phyloP scores from a whole-genome alignment of 257 asterid genomes.

The Solanum paucissectum region DNA sequence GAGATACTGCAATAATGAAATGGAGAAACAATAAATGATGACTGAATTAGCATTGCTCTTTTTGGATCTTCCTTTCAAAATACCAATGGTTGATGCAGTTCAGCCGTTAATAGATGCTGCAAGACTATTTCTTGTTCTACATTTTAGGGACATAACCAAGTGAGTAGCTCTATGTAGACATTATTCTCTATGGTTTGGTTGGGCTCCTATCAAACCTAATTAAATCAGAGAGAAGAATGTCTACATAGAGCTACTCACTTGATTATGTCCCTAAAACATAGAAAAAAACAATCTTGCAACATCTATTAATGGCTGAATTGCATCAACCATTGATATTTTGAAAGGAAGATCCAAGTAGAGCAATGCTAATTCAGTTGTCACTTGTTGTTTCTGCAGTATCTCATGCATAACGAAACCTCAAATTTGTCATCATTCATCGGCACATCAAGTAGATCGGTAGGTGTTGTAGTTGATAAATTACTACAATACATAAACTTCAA shows the following conservation, averaged over 20 bases:
- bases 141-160: conserved; percentile 64
- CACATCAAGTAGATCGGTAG: neutral
- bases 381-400: conserved; percentile 17
- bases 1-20: conserved; percentile 36
- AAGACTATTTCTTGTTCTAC: conserved; percentile 1
- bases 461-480: too few relatives aligned
- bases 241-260: neutral
- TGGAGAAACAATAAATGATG: conserved; percentile 60
- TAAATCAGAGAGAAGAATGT: too few relatives aligned
- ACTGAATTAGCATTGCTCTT: conserved; percentile 73
- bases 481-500: neutral
- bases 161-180: neutral
- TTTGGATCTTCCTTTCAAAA: conserved; percentile 77
- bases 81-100: conserved; percentile 11
- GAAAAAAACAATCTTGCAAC: too few relatives aligned
- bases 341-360: conserved; percentile 54
- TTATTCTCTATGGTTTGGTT: too few relatives aligned
- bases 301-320: too few relatives aligned
- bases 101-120: neutral
- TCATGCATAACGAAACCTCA: too few relatives aligned
- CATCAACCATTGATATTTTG: too few relatives aligned
- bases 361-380: conserved; percentile 76
- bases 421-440: too few relatives aligned
- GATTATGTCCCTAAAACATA: too few relatives aligned
- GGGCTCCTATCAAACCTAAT: too few relatives aligned